These are phyloP conservation scores for Termitomyces sp. DNA, from an alignment of 768 basidiomycete species.

Conservation along the genomic window DNA sequence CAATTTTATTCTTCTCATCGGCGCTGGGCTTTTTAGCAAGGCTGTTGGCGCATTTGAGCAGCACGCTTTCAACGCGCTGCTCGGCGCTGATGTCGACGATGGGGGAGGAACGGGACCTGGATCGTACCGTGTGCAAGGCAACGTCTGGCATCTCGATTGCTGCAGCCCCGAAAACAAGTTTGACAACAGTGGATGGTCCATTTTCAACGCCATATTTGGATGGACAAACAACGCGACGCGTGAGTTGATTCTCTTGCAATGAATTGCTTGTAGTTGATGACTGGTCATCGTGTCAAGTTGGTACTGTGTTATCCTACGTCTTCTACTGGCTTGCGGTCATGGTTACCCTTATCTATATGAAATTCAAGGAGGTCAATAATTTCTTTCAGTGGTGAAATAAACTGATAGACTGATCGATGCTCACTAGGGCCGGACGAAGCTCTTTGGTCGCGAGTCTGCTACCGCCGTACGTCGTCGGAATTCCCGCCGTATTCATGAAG, in stretches of 20 bases:
- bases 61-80: conserved; percentile 61
- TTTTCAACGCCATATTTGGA: conserved; percentile 84
- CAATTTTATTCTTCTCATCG: conserved; percentile 88
- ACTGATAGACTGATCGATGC: conserved; percentile 1
- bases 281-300: conserved; percentile 38
- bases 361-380: conserved; percentile 52
- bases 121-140: conserved; percentile 75
- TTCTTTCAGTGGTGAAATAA: background rate
- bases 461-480: conserved; percentile 36
- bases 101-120: conserved; percentile 76
- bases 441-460: conserved; percentile 58
- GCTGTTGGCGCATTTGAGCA: conserved; percentile 71
- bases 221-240: conserved; percentile 85
- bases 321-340: conserved; percentile 92
- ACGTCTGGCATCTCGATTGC: conserved; percentile 87
- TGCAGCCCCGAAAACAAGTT: conserved; percentile 63
- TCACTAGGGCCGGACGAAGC: conserved; percentile 59
- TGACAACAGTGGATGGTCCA: conserved; percentile 62
- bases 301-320: conserved; percentile 82
- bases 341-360: conserved; percentile 60
- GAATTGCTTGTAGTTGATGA: background rate
- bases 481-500: conserved; percentile 18
- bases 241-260: conserved; percentile 27
- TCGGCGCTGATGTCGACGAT: conserved; percentile 76
- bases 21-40: conserved; percentile 88